phyloP scores from a whole-genome alignment of 441 rosid genomes.

The Syzygium malaccense region DNA sequence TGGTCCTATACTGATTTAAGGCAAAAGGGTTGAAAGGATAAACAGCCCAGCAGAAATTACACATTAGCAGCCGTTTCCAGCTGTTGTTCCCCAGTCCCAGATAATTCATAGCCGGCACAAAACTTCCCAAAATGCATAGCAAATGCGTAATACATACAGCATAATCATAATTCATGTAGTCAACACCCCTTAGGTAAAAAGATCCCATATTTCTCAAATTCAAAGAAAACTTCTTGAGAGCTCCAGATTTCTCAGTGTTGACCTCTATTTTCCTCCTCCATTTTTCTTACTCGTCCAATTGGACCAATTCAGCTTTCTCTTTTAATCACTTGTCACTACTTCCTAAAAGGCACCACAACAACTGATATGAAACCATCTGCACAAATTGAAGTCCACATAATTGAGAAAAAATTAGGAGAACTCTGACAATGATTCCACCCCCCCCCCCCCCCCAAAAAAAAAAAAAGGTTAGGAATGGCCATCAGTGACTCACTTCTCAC shows the following conservation, averaged over 20 bases:
- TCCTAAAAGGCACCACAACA: background rate
- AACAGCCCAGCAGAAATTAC: background rate
- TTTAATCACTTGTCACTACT: background rate
- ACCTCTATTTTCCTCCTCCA: background rate
- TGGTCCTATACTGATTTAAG: background rate
- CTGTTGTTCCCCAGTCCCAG: background rate
- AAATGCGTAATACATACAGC: background rate
- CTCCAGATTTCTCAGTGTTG: background rate
- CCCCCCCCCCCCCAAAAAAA: background rate
- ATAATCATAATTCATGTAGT: background rate
- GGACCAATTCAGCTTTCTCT: background rate
- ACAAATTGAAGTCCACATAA: background rate
- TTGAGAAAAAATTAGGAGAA: background rate
- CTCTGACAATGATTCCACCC: background rate
- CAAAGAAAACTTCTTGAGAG: background rate
- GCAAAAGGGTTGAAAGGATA: background rate
- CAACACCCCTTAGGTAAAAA: background rate
- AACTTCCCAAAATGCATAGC: background rate
- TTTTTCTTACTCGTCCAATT: background rate
- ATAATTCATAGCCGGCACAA: background rate
- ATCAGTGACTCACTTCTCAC: background rate
- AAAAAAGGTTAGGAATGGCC: background rate
- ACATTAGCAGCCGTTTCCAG: background rate
- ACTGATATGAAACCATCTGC: background rate
- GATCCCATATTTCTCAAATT: background rate